phyloP scores from a whole-genome alignment of 305 asterid species.

The Fraxinus baroniana region DNA sequence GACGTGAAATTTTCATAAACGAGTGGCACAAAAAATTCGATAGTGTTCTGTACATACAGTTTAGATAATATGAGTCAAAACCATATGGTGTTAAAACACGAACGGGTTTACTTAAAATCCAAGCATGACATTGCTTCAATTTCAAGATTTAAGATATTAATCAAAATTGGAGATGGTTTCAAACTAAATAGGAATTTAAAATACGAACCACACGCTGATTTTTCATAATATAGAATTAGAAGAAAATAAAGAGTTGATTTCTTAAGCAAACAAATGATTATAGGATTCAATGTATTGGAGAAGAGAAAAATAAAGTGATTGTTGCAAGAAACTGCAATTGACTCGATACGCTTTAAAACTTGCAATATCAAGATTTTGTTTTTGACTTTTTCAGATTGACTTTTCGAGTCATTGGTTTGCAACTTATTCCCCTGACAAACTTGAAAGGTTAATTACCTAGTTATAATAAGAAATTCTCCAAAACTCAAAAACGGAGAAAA shows the following conservation, averaged over 20 bases:
- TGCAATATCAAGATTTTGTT: background rate
- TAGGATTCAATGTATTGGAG: slow-evolving; percentile 15
- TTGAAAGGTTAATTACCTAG: background rate
- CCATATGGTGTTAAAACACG: slow-evolving; percentile 18
- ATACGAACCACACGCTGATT: slow-evolving; percentile 30
- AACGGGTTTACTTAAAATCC: background rate
- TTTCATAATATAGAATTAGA: background rate
- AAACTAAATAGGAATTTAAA: slow-evolving; percentile 7
- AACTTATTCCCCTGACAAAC: background rate
- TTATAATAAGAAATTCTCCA: background rate
- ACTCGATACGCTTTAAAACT: background rate
- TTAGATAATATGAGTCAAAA: slow-evolving; percentile 27
- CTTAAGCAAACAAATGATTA: slow-evolving; percentile 31
- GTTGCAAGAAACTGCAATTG: slow-evolving; percentile 16
- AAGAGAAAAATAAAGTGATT: background rate
- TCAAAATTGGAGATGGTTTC: background rate
- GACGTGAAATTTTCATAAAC: background rate
- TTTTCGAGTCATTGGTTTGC: background rate
- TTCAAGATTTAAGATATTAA: background rate
- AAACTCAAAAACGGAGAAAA: background rate
- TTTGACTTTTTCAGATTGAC: background rate
- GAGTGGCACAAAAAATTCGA: background rate
- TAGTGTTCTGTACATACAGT: slow-evolving; percentile 25
- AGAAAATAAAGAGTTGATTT: background rate
- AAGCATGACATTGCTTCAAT: slow-evolving; percentile 26